Base-by-base conservation (phyloP, 306 rosid genomes). In the Sechiopsis laciniata region DNA sequence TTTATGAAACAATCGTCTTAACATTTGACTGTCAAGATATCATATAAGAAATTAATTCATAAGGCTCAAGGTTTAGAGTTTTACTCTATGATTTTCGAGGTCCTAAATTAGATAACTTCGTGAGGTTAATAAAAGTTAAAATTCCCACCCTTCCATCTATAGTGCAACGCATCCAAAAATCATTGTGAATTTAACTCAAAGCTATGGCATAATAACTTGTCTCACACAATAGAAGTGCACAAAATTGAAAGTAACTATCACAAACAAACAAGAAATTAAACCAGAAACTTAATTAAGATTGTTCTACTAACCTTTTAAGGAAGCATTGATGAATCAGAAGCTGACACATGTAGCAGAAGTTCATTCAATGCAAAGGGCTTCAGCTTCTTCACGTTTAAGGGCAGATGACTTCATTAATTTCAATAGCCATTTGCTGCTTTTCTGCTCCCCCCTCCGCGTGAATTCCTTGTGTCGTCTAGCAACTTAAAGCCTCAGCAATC, bases 341-440 rank as follows among this genome's bases (percentile, higher is more conserved):
- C 37, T 46, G 73, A 46, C 72, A 67, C 7, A 46, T 21, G 17
- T 4, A 67, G 17, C n/a, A 67, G 55, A 67, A 46, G 55, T 46
- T 67, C 55, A 67, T 46, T 67, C 55, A 67, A 67, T 67, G 56
- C 56, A 67, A 67, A 45, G 19, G 73, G 37, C 70, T 63, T 63
- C 51, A n/a, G 70, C 70, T 16, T 73, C 70, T 16, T 73, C 68
- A 73, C 56, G 76, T 40, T 55, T n/a, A n/a, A n/a, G n/a, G n/a
- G n/a, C n/a, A n/a, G n/a, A n/a, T n/a, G n/a, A n/a, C n/a, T n/a
- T n/a, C n/a, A n/a, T n/a, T n/a, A n/a, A n/a, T n/a, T n/a, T n/a
- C n/a, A 45, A 66, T 45, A 8, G 59, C 17, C 40, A 37, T 68
- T 21, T 16, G 51, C 50, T 16, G 51, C 50, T 26, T 17, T 65